A percentile compares a stretch with the other conserved stretches of the same genome.
These are phyloP conservation scores for Zopfia rhizophila DNA, from an alignment of 2,329 filamentous ascomycete genomes.

Conservation along the genomic window DNA sequence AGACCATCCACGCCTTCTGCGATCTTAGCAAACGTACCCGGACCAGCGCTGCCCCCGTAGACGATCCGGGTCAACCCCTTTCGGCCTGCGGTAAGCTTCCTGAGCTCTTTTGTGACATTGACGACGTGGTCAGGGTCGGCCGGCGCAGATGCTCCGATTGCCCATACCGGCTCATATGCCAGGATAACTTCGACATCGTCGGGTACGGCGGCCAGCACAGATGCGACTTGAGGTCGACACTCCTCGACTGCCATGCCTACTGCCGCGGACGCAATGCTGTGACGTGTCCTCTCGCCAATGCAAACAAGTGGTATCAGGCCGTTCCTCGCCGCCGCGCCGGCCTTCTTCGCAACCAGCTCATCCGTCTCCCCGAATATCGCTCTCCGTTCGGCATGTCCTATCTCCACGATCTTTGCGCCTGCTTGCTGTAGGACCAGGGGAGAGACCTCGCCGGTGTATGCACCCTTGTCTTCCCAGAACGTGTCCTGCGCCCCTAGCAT, in stretches of 20 bases:
- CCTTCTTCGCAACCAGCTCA: slow-evolving; percentile 72
- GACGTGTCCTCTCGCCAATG: slow-evolving; percentile 74
- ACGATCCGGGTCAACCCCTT: slow-evolving; percentile 73
- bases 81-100: slow-evolving; percentile 64
- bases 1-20: slow-evolving; percentile 79
- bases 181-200: slow-evolving; percentile 75
- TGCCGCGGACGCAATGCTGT: slow-evolving; percentile 56
- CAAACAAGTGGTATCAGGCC: slow-evolving; percentile 82
- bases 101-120: slow-evolving; percentile 73
- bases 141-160: slow-evolving; percentile 79
- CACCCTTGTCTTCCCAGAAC: slow-evolving; percentile 74
- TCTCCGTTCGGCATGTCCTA: slow-evolving; percentile 83
- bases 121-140: slow-evolving; percentile 78
- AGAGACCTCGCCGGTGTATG: slow-evolving; percentile 82
- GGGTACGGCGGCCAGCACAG: slow-evolving; percentile 70
- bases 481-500: slow-evolving; percentile 80
- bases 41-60: slow-evolving; percentile 85
- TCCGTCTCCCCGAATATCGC: slow-evolving; percentile 81
- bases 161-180: slow-evolving; percentile 91
- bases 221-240: slow-evolving; percentile 72
- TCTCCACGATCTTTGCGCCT: slow-evolving; percentile 77
- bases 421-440: slow-evolving; percentile 73
- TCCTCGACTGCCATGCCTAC: slow-evolving; percentile 71
- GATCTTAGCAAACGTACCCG: slow-evolving; percentile 76
- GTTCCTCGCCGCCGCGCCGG: slow-evolving; percentile 72